Evolutionary conservation across 768 basidiomycete genomes (phyloP), one percentile per base, ranked within the genome.

Genomic region (Pisolithus tinctorius): DNA sequence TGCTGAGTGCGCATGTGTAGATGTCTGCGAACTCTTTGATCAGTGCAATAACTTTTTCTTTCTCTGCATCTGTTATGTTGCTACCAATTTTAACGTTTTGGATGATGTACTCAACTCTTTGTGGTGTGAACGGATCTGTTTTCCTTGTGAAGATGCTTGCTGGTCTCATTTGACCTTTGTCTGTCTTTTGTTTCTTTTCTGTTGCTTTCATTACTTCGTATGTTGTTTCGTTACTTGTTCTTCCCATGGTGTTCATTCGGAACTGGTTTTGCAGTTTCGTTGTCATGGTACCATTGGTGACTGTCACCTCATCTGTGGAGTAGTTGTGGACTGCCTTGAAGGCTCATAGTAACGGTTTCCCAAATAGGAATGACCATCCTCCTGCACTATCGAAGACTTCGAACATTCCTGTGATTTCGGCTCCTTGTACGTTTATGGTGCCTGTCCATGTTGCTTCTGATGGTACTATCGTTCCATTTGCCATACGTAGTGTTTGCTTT

Each of bases 1-100:
- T 71, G 23, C 64, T 63, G 8, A 76, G 51, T 0, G 69, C 61
- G 3, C 75, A 58, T 1, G 72, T 69, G 47, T 74, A 77, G 25
- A 65, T 57, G 50, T 76, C 72, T 0, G 73, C 71, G 47, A 62
- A 73, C 41, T 66, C 48, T 0, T 6, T 34, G 0, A 76, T 25
- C 1, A 74, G 48, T 0, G 39, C 49, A 0, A 37, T 20, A 0
- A 74, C 69, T 3, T 14, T 16, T 4, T 57, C 51, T 45, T 74
- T 53, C 3, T 53, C 55, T 0, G 46, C 30, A 0, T 61, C 55
- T 1, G 31, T 49, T 0, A 76, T 47, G 45, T 75, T 70, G 0
- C 25, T 6, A 0, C 73, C 72, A 1, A 74, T 60, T 2, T 49
- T 49, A 13, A 68, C 48, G 3, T 45, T 44, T 4, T 48, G 16